Conservation (phyloP, 2,329 filamentous ascomycete genomes). For the Pochonia chlamydosporia region DNA sequence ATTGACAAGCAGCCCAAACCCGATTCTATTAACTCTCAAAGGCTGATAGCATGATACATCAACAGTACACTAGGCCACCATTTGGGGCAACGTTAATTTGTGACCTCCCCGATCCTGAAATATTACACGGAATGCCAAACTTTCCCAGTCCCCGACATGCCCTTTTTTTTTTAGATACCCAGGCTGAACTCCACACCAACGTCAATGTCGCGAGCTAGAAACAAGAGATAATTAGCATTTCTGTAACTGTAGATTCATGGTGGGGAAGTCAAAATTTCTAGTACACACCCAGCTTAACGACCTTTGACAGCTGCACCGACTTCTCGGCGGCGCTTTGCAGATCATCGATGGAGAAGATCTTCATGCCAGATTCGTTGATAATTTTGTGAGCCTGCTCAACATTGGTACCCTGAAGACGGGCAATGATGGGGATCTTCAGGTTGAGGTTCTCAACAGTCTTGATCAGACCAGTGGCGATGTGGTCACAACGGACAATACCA, state of each 20-base stretch:
- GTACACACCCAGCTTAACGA: slow-evolving; percentile 89
- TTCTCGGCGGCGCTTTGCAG: slow-evolving; percentile 96
- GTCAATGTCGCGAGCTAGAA: slow-evolving; percentile 82
- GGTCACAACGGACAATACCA: slow-evolving; percentile 96
- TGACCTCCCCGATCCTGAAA: slow-evolving; percentile 9
- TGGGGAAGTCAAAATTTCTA: background rate
- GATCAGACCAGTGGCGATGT: slow-evolving; percentile 93
- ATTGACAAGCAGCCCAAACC: background rate
- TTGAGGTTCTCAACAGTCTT: slow-evolving; percentile 92
- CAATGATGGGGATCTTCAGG: slow-evolving; percentile 94
- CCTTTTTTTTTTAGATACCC: slow-evolving; percentile 61
- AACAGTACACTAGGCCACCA: slow-evolving; percentile 5
- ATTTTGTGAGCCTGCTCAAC: slow-evolving; percentile 87
- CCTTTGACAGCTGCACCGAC: slow-evolving; percentile 97
- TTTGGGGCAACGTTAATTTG: background rate
- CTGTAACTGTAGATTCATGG: background rate
- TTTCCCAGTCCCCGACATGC: slow-evolving; percentile 7
- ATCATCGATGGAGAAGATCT: slow-evolving; percentile 99
- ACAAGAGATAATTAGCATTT: slow-evolving; percentile 14
- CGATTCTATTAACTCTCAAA: slow-evolving; percentile 5
- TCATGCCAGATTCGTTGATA: slow-evolving; percentile 95
- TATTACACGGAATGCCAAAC: slow-evolving; percentile 20
- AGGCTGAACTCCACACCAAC: slow-evolving; percentile 93
- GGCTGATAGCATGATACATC: slow-evolving; percentile 6
- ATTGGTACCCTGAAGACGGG: slow-evolving; percentile 96